Evolutionary conservation across 2,329 filamentous ascomycete species (phyloP).

Genomic region (Cladophialophora exuberans): DNA sequence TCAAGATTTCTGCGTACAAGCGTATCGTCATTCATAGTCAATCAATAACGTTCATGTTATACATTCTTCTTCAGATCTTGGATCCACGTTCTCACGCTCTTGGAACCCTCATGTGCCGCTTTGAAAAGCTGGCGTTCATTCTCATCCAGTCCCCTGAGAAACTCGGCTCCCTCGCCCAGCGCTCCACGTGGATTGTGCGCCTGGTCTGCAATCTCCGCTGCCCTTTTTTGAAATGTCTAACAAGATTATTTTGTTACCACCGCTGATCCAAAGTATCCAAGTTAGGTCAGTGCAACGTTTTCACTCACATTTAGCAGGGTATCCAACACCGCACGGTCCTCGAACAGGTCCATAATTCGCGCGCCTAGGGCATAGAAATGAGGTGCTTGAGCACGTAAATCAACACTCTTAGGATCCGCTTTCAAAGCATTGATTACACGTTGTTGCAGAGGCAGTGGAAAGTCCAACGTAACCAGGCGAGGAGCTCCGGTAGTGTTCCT

Average conservation of each 20-base stretch:
- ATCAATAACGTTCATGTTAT: conserved; percentile 6
- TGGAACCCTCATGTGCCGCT: conserved; percentile 73
- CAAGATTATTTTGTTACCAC: neutral
- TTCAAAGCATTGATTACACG: conserved; percentile 87
- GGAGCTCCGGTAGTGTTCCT: conserved; percentile 33
- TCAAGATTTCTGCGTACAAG: conserved; percentile 7
- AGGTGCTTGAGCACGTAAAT: conserved; percentile 78
- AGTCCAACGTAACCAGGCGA: conserved; percentile 76
- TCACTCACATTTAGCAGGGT: conserved; percentile 61
- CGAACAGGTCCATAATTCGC: conserved; percentile 85
- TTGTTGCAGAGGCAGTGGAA: conserved; percentile 75
- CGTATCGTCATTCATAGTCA: neutral
- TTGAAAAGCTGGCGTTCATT: conserved; percentile 79
- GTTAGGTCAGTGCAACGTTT: neutral
- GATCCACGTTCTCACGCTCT: conserved; percentile 43
- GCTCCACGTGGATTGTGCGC: conserved; percentile 72
- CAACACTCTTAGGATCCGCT: conserved; percentile 83
- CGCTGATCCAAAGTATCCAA: neutral
- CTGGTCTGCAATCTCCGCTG: conserved; percentile 82
- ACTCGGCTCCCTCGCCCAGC: conserved; percentile 68
- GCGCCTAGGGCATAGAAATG: conserved; percentile 88
- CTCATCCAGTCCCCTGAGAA: conserved; percentile 85
- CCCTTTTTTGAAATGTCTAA: conserved; percentile 78
- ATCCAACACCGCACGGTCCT: conserved; percentile 79
- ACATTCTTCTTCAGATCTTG: conserved; percentile 31